Conservation (phyloP, 106 monocot species). For the Apostasia shenzhenica region DNA sequence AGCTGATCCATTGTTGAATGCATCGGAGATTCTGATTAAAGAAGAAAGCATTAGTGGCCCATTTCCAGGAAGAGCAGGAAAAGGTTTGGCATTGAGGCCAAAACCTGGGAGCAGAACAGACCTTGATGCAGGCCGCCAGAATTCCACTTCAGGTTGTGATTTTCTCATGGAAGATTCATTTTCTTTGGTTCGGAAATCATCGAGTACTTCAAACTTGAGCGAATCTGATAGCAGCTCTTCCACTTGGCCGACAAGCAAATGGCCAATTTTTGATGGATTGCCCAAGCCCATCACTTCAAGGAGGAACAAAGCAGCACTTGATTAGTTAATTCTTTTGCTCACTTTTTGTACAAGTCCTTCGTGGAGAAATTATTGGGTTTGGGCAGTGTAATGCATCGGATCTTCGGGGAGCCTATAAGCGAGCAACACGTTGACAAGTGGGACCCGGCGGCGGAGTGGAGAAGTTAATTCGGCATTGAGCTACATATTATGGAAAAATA, state of each 20-base stretch:
- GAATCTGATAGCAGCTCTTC: constrained; percentile 41
- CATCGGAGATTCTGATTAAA: constrained; percentile 30
- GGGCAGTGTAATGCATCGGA: no score
- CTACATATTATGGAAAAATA: no score
- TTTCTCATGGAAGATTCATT: constrained; percentile 36
- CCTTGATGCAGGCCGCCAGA: constrained; percentile 21
- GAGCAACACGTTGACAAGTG: no score
- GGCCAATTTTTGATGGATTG: constrained; percentile 64
- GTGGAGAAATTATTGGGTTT: no score
- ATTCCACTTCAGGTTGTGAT: constrained; percentile 14
- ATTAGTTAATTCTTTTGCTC: constrained; percentile 18
- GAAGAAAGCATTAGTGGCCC: constrained; percentile 23
- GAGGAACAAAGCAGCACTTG: constrained; percentile 68
- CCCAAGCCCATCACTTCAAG: constrained; percentile 26
- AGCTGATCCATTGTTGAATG: background rate
- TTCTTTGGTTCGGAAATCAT: constrained; percentile 50
- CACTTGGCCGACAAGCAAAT: constrained; percentile 33
- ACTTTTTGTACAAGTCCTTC: no score
- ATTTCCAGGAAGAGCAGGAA: constrained; percentile 42
- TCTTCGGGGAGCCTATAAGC: no score
- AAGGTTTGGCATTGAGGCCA: constrained; percentile 46
- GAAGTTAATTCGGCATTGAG: no score
- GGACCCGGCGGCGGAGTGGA: no score
- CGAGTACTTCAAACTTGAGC: constrained; percentile 63
- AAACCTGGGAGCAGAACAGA: constrained; percentile 54